Percentiles rank a stretch among this genome's conserved stretches.
Evolutionary conservation across 495 filamentous ascomycete genomes (phyloP).

Genomic region (Cercophora scortea): DNA sequence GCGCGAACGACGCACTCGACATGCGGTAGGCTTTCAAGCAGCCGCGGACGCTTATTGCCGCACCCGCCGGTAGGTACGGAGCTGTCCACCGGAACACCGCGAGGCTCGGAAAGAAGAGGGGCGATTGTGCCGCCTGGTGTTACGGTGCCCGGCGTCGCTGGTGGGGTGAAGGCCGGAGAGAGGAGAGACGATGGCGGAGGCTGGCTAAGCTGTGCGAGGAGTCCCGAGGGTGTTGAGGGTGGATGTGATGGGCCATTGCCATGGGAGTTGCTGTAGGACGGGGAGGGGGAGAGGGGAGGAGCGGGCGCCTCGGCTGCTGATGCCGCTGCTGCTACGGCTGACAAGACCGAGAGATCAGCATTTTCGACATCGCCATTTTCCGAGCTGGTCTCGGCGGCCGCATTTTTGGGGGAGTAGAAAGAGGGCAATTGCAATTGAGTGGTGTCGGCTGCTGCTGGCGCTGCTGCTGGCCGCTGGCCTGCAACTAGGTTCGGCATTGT

Average conservation of each 20-base stretch:
- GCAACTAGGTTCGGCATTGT: slow-evolving; percentile 10
- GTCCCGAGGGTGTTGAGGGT: neutral
- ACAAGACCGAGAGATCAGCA: slow-evolving; percentile 12
- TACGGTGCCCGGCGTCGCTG: slow-evolving; percentile 22
- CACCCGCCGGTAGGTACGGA: slow-evolving; percentile 40
- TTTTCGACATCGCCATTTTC: slow-evolving; percentile 12
- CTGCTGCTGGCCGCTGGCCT: slow-evolving; percentile 19
- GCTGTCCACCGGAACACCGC: slow-evolving; percentile 48
- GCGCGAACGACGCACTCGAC: slow-evolving; percentile 80
- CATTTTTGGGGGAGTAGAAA: slow-evolving; percentile 40
- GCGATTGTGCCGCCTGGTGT: neutral
- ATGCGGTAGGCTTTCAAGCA: slow-evolving; percentile 61
- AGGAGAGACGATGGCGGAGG: slow-evolving; percentile 45
- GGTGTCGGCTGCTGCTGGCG: slow-evolving; percentile 11
- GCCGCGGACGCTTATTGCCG: slow-evolving; percentile 51
- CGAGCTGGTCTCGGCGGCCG: slow-evolving; percentile 10
- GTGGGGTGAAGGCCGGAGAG: slow-evolving; percentile 73
- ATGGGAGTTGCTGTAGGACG: neutral
- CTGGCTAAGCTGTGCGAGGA: slow-evolving; percentile 12
- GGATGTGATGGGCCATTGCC: neutral
- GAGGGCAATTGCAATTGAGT: slow-evolving; percentile 25
- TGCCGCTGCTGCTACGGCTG: no score
- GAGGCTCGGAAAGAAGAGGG: slow-evolving; percentile 23
- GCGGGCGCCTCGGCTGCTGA: no score
- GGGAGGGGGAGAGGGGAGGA: neutral